phyloP scores from a whole-genome alignment of 2,329 filamentous ascomycete genomes.

The Phoma sp. region DNA sequence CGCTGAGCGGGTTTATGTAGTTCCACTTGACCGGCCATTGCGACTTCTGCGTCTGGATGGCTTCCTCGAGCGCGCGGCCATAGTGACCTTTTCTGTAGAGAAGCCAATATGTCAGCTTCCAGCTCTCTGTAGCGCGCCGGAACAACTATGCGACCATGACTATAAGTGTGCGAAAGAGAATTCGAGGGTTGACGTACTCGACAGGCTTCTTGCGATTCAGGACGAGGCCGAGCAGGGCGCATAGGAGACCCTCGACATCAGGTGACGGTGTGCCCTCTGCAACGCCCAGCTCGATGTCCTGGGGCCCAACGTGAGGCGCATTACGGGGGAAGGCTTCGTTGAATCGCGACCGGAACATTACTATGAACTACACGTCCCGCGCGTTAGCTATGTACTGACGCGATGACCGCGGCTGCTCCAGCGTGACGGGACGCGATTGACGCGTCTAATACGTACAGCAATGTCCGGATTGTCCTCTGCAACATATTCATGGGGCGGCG shows the following conservation, averaged over 20 bases:
- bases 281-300: constrained; percentile 90
- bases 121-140: neutral
- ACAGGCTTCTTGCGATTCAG: constrained; percentile 98
- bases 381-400: constrained; percentile 36
- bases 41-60: constrained; percentile 78
- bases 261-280: constrained; percentile 79
- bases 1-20: constrained; percentile 80
- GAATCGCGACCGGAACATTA: constrained; percentile 97
- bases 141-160: constrained; percentile 27
- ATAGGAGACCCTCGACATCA: constrained; percentile 85
- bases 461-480: constrained; percentile 91
- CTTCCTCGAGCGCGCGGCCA: constrained; percentile 90
- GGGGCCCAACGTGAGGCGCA: constrained; percentile 86
- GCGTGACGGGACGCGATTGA: constrained; percentile 47
- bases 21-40: constrained; percentile 92
- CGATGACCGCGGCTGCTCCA: constrained; percentile 22
- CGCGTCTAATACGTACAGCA: constrained; percentile 70
- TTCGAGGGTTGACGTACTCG: constrained; percentile 71
- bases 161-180: constrained; percentile 9
- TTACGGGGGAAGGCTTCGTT: constrained; percentile 87
- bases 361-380: constrained; percentile 74
- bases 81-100: constrained; percentile 82
- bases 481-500: constrained; percentile 87
- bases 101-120: constrained; percentile 41
- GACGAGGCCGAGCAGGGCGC: constrained; percentile 83